These are phyloP conservation scores for Trichoderma asperellum DNA, from an alignment of 2,329 filamentous ascomycete species.

Conservation along the genomic window DNA sequence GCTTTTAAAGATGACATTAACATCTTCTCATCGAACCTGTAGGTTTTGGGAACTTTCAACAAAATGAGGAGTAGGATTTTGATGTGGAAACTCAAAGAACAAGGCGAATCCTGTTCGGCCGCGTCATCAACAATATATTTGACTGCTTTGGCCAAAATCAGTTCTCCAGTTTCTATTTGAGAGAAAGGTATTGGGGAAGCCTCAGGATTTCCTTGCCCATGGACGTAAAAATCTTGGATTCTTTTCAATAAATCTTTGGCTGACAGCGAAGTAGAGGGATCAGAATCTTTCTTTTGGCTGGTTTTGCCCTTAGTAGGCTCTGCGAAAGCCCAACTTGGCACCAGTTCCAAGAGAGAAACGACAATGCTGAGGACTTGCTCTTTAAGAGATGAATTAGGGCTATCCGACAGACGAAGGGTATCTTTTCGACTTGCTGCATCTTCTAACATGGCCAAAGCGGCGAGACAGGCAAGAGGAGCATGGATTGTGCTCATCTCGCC, in stretches of 20 bases:
- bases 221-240: conserved; percentile 69
- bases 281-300: conserved; percentile 29
- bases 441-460: conserved; percentile 67
- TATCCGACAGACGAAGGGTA: conserved; percentile 39
- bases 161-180: conserved; percentile 58
- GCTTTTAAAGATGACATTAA: conserved; percentile 57
- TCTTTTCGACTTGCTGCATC: conserved; percentile 50
- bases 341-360: conserved; percentile 62
- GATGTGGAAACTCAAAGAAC: conserved; percentile 60
- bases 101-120: conserved; percentile 44
- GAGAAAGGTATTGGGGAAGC: conserved; percentile 63
- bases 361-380: conserved; percentile 53
- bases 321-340: conserved; percentile 67
- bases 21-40: conserved; percentile 49
- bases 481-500: conserved; percentile 93
- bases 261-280: conserved; percentile 30
- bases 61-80: conserved; percentile 63
- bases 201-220: conserved; percentile 72
- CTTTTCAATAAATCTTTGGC: conserved; percentile 60
- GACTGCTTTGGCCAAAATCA: conserved; percentile 65
- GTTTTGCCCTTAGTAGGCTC: conserved; percentile 28
- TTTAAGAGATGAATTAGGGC: conserved; percentile 40
- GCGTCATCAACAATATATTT: conserved; percentile 55
- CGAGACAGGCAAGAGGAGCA: conserved; percentile 67
- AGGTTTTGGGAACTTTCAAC: conserved; percentile 53